Conservation (phyloP, 225 moss, liverwort and hornwort genomes). For the Bryoerythrophyllum caledonicum region DNA sequence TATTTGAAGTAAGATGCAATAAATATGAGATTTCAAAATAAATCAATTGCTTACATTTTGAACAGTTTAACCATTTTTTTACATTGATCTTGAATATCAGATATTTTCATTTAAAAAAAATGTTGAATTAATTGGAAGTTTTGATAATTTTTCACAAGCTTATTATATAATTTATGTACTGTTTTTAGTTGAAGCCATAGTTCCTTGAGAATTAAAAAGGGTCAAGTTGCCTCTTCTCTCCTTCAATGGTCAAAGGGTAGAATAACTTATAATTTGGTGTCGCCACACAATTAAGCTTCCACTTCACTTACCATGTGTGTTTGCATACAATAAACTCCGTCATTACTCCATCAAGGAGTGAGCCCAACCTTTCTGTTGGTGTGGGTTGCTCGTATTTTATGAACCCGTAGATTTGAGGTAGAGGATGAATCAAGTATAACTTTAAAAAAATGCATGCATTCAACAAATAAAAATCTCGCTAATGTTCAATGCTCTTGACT, state of each 20-base stretch:
- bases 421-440: background rate
- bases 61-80: no score
- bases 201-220: background rate
- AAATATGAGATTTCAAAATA: no score
- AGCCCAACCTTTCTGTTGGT: background rate
- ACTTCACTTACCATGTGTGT: background rate
- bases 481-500: background rate
- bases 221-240: background rate
- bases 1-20: no score
- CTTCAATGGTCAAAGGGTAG: background rate
- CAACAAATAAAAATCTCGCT: background rate
- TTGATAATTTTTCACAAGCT: no score
- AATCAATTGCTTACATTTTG: no score
- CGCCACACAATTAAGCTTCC: background rate
- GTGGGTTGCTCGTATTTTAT: slow-evolving; percentile 6
- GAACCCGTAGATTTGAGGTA: slow-evolving; percentile 13
- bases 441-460: background rate
- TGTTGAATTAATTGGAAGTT: no score
- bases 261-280: background rate
- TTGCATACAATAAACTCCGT: background rate
- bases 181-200: no score
- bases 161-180: no score
- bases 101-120: no score
- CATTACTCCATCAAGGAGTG: background rate
- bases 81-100: no score